Conservation (phyloP, 805 yeast species). For the Blastobotrys attinorum region DNA sequence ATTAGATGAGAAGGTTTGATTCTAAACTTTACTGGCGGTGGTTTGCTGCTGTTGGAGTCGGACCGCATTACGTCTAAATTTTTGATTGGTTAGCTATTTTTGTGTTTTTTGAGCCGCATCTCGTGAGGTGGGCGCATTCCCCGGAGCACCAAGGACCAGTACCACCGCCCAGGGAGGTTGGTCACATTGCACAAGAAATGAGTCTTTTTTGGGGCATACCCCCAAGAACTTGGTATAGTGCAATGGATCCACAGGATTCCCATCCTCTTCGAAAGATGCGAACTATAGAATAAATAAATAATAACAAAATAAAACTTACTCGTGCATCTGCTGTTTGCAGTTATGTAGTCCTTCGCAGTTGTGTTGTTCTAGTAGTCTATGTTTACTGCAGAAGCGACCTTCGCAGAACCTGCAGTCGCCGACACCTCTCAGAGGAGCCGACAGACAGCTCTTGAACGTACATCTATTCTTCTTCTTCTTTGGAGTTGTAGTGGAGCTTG, state of each 20-base stretch:
- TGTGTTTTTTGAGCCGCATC: too few relatives aligned
- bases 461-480: slow-evolving; percentile 37
- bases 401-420: slow-evolving; percentile 83
- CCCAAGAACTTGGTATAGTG: too few relatives aligned
- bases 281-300: too few relatives aligned
- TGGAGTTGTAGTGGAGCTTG: slow-evolving; percentile 18
- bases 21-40: slow-evolving; percentile 57
- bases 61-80: slow-evolving; percentile 53
- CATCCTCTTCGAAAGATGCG: too few relatives aligned
- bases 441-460: slow-evolving; percentile 50
- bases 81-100: too few relatives aligned
- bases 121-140: too few relatives aligned
- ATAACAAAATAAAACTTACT: slow-evolving; percentile 21
- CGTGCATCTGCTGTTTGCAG: slow-evolving; percentile 78
- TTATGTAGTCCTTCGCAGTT: slow-evolving; percentile 65
- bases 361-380: slow-evolving; percentile 80
- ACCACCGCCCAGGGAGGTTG: too few relatives aligned
- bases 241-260: too few relatives aligned
- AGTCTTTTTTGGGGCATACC: too few relatives aligned
- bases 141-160: too few relatives aligned
- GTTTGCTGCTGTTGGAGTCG: slow-evolving; percentile 81
- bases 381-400: slow-evolving; percentile 81
- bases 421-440: slow-evolving; percentile 54
- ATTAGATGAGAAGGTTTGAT: too few relatives aligned
- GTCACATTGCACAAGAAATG: too few relatives aligned